Base-by-base conservation (phyloP, 2,329 filamentous ascomycete species). In the Ramichloridium luteum region DNA sequence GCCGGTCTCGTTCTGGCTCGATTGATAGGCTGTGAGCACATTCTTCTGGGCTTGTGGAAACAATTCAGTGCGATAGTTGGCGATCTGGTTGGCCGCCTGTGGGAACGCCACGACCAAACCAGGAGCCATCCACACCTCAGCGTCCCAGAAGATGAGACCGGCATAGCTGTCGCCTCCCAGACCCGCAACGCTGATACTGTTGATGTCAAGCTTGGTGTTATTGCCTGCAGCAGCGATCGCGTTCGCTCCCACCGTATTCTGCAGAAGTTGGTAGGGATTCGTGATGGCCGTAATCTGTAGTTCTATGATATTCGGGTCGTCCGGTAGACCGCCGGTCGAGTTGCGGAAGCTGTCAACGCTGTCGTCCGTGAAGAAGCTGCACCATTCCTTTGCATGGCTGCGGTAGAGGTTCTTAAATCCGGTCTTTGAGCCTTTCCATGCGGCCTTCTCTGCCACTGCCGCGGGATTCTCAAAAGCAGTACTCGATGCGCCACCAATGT, bases 141-240 rank as follows among this genome's bases (percentile, higher is more conserved):
- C 67, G 53, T 77, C 73, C 73, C 73, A 77, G 48, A 76, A 76
- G n/a, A 76, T 62, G 46, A 66, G 56, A 0, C 77, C 77, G 13
- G 62, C 77, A 43, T 82, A 82, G 5, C 71, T 76, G 40, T 79
- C 74, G 4, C 74, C 77, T 0, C 65, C 70, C 13, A 81, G 53
- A 0, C 77, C 77, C 35, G 76, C 74, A n/a, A 81, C 77, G 2
- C 73, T 61, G 29, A 81, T 70, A 41, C 75, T 79, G 49, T 77
- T 62, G 13, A 68, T 61, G 36, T 76, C 72, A 4, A 80, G 58
- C 3, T 59, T 50, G 1, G 64, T 59, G 31, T 65, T 64, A 31
- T 64, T 62, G 1, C 46, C 53, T n/a, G 64, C 62, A 18, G 59
- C 59, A 3, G 55, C 53, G 18, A 72, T 56, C 1, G 70, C 70